Conservation (phyloP, 1,284 basidiomycete species). For the Laetiporus sulphureus region DNA sequence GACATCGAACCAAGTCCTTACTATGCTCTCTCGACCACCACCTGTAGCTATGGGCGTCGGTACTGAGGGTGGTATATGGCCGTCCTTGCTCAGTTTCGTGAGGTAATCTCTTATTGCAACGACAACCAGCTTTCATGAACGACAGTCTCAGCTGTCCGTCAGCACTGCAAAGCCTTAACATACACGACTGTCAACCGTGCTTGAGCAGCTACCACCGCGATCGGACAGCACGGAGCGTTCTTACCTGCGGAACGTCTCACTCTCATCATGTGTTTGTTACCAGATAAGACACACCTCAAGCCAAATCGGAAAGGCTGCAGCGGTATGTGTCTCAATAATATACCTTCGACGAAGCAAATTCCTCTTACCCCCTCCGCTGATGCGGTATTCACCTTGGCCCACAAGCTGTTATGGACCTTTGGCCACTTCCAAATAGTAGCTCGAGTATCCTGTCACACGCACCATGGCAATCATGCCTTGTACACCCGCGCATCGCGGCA, state of each 20-base stretch:
- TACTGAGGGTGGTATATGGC: constrained; percentile 21
- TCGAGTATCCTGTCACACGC: constrained; percentile 73
- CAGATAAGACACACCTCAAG: constrained; percentile 45
- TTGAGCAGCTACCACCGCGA: constrained; percentile 71
- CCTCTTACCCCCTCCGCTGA: constrained; percentile 68
- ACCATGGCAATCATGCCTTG: constrained; percentile 71
- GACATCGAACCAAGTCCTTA: constrained; percentile 6
- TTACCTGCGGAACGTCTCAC: not conserved
- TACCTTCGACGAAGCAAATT: not conserved
- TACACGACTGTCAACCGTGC: constrained; percentile 72
- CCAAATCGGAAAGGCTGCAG: constrained; percentile 75
- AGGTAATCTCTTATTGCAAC: constrained; percentile 64
- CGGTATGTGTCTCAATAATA: constrained; percentile 1
- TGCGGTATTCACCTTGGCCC: constrained; percentile 51
- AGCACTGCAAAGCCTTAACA: constrained; percentile 19
- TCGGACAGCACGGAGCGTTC: constrained; percentile 78
- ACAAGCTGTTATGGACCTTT: constrained; percentile 67
- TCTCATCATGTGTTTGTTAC: not conserved
- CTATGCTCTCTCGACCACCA: constrained; percentile 13
- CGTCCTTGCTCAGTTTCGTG: constrained; percentile 44
- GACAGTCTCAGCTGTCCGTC: constrained; percentile 1
- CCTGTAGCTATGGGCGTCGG: constrained; percentile 26
- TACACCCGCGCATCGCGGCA: not conserved
- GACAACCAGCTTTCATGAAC: constrained; percentile 45
- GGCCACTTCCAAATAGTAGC: constrained; percentile 79